A percentile compares a stretch with the other conserved stretches of the same genome.
phyloP scores from a whole-genome alignment of 768 basidiomycete genomes.

The Pulveroboletus sp. region DNA sequence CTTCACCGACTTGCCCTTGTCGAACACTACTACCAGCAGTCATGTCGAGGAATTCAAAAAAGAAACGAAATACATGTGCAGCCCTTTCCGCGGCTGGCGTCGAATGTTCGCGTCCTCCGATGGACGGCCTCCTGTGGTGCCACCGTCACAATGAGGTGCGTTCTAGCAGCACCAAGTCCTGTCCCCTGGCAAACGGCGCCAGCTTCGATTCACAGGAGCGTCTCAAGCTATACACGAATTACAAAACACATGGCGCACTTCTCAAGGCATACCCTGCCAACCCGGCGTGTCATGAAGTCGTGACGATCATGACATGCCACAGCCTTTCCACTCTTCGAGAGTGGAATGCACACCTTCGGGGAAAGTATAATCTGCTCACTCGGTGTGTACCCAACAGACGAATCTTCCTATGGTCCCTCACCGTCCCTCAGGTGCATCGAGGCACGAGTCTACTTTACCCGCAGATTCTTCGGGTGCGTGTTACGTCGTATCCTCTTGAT shows the following conservation, averaged over 20 bases:
- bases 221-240: conserved; percentile 34
- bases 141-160: conserved; percentile 30
- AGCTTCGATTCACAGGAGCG: conserved; percentile 22
- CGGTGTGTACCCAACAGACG: conserved; percentile 15
- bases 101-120: conserved; percentile 10
- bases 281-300: conserved; percentile 22
- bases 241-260: conserved; percentile 32
- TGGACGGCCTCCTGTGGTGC: conserved; percentile 22
- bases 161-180: not conserved
- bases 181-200: not conserved
- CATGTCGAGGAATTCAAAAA: conserved; percentile 4
- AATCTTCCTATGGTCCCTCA: not conserved
- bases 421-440: conserved; percentile 32
- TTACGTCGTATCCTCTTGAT: not conserved
- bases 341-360: conserved; percentile 30
- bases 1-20: not conserved
- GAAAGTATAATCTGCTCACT: conserved; percentile 32
- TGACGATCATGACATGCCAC: conserved; percentile 25
- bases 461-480: conserved; percentile 38
- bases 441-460: conserved; percentile 35
- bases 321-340: conserved; percentile 29
- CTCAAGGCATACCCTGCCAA: conserved; percentile 29
- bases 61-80: conserved; percentile 14
- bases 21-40: not conserved
- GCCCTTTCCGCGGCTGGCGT: conserved; percentile 14